Evolutionary conservation across 768 basidiomycete species (phyloP).

Genomic region (Termitomyces bulborhizus): DNA sequence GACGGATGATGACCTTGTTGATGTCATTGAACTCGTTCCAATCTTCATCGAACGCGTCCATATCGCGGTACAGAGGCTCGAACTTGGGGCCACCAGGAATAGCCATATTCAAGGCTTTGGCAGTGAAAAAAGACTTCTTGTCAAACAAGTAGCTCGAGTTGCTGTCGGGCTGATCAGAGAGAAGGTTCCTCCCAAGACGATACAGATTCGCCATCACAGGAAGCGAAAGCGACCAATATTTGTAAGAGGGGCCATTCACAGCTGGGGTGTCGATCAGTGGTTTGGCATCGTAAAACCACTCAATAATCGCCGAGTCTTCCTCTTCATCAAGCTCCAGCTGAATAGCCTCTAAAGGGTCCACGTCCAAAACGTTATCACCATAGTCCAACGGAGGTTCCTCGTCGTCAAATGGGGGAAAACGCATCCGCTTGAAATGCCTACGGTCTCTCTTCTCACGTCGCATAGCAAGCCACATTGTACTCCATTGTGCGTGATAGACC

Average conservation of each 20-base stretch:
- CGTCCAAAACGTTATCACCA: slow-evolving; percentile 97
- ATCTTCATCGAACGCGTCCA: slow-evolving; percentile 97
- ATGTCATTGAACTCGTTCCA: slow-evolving; percentile 99
- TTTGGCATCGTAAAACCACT: slow-evolving; percentile 99
- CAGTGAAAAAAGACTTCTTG: slow-evolving; percentile 96
- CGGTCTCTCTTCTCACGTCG: slow-evolving; percentile 97
- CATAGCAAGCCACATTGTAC: slow-evolving; percentile 99
- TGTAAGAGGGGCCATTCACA: slow-evolving; percentile 92
- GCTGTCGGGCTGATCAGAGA: slow-evolving; percentile 88
- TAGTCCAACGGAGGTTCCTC: slow-evolving; percentile 99
- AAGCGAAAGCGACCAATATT: slow-evolving; percentile 88
- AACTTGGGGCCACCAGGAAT: slow-evolving; percentile 99
- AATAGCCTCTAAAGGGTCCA: slow-evolving; percentile 96
- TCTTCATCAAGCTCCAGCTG: slow-evolving; percentile 91
- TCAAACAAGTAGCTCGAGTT: slow-evolving; percentile 95
- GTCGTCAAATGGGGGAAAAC: slow-evolving; percentile 98
- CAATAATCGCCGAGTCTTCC: slow-evolving; percentile 86
- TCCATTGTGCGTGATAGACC: slow-evolving; percentile 98
- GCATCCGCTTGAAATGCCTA: slow-evolving; percentile 99
- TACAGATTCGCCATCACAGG: slow-evolving; percentile 97
- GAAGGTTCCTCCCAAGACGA: slow-evolving; percentile 86
- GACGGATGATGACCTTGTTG: slow-evolving; percentile 98
- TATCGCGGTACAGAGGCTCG: slow-evolving; percentile 94
- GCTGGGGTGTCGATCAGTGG: slow-evolving; percentile 85
- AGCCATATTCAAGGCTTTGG: slow-evolving; percentile 94